These are phyloP conservation scores for Straminergon stramineum DNA, from an alignment of 225 moss, liverwort and hornwort genomes.

Conservation along the genomic window DNA sequence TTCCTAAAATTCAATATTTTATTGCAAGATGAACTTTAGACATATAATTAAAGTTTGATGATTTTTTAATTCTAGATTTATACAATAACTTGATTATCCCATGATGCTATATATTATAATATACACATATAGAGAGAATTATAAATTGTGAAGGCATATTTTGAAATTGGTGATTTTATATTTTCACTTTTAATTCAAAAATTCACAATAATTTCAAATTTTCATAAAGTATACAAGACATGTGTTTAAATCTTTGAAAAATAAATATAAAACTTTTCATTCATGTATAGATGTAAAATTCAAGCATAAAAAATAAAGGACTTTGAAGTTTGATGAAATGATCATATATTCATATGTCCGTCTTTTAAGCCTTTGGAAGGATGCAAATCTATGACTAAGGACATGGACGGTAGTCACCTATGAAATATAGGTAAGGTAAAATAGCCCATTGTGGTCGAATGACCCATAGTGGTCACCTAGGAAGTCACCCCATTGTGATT, in stretches of 20 bases:
- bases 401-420: rapidly evolving
- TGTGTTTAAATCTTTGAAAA: not conserved
- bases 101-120: not conserved
- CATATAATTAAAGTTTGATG: not conserved
- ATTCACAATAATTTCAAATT: not conserved
- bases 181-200: not conserved
- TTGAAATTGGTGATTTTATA: not conserved
- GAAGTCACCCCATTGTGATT: too few species aligned
- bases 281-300: not conserved
- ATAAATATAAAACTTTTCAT: not conserved
- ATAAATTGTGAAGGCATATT: not conserved
- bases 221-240: not conserved
- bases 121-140: not conserved
- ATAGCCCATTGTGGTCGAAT: too few species aligned
- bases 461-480: too few species aligned
- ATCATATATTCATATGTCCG: not conserved
- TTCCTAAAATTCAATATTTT: not conserved
- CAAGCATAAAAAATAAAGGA: rapidly evolving
- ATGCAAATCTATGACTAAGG: not conserved
- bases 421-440: not conserved
- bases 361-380: rapidly evolving
- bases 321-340: not conserved
- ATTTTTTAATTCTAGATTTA: not conserved
- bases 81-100: not conserved
- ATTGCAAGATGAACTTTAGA: not conserved